Evolutionary conservation across 768 basidiomycete genomes (phyloP).

Genomic region (Rhodotorula kratochvilovae): DNA sequence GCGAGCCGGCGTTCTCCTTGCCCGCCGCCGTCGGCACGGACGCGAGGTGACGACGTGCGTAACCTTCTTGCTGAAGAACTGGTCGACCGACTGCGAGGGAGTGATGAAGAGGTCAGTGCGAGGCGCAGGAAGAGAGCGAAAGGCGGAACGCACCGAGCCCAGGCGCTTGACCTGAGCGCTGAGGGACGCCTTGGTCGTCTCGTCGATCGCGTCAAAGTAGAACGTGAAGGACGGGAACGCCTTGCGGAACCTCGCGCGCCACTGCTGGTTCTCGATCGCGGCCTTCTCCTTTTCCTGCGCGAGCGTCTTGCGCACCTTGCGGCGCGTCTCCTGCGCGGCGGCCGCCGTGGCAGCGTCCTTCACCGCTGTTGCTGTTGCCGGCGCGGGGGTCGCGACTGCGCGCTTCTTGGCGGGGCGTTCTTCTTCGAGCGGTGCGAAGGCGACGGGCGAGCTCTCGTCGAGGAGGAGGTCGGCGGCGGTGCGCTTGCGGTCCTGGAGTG

Average conservation of each 20-base stretch:
- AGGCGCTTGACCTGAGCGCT: slow-evolving; percentile 61
- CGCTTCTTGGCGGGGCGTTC: slow-evolving; percentile 1
- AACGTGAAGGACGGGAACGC: slow-evolving; percentile 82
- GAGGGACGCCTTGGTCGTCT: slow-evolving; percentile 51
- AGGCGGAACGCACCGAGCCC: slow-evolving; percentile 65
- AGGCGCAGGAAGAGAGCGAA: background rate
- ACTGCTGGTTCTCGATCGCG: slow-evolving; percentile 53
- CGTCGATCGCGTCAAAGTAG: slow-evolving; percentile 68
- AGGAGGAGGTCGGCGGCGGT: background rate
- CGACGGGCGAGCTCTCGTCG: background rate
- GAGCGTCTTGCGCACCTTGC: slow-evolving; percentile 8
- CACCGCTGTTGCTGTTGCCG: background rate
- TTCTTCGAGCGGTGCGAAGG: background rate
- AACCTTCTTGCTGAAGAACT: slow-evolving; percentile 79
- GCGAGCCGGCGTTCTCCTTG: background rate
- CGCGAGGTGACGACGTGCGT: slow-evolving; percentile 79
- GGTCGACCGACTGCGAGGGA: slow-evolving; percentile 64
- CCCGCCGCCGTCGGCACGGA: slow-evolving; percentile 20
- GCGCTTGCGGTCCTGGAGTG: background rate
- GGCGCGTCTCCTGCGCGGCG: background rate
- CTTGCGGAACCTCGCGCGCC: slow-evolving; percentile 73
- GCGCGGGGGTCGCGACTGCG: background rate
- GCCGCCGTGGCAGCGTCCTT: background rate
- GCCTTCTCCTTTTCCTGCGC: slow-evolving; percentile 29
- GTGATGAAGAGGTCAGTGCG: background rate